Evolutionary conservation across 331 rosid genomes (phyloP).

Genomic region (Quercus phellos): DNA sequence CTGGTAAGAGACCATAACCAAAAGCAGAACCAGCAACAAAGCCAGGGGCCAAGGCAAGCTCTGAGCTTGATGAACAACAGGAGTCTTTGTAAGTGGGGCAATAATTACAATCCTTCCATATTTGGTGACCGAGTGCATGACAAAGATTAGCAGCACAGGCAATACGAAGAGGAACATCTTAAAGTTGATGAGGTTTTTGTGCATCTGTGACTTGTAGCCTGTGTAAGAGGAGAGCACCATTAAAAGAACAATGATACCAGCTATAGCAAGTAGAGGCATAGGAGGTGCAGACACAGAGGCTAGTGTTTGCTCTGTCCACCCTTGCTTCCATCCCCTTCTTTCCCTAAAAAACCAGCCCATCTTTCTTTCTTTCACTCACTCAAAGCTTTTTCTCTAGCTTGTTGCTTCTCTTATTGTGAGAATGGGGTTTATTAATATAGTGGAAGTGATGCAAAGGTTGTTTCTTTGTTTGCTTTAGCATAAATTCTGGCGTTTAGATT

Average conservation of each 20-base stretch:
- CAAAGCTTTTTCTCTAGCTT: not conserved
- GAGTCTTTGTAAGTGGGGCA: constrained; percentile 14
- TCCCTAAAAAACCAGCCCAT: constrained; percentile 63
- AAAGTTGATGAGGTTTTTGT: constrained; percentile 26
- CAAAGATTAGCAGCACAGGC: constrained; percentile 46
- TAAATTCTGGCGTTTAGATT: constrained; percentile 30
- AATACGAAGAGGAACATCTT: constrained; percentile 43
- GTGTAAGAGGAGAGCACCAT: constrained; percentile 52
- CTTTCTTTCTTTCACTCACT: not conserved
- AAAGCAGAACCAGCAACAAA: constrained; percentile 42
- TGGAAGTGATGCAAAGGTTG: not conserved
- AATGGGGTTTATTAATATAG: not conserved
- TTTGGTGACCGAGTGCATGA: constrained; percentile 37
- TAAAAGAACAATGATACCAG: constrained; percentile 49
- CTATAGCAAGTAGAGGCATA: constrained; percentile 43
- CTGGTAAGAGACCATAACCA: constrained; percentile 52
- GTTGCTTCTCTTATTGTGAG: not conserved
- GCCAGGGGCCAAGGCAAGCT: constrained; percentile 67
- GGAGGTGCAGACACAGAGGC: constrained; percentile 54
- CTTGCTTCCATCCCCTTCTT: constrained; percentile 49
- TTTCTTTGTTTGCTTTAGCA: constrained; percentile 36
- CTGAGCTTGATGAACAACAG: constrained; percentile 9
- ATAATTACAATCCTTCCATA: constrained; percentile 35
- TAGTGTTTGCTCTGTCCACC: constrained; percentile 51
- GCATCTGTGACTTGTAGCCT: constrained; percentile 46